Evolutionary conservation across 129 eudicot species (phyloP).

Genomic region (Escallonia herrerae): DNA sequence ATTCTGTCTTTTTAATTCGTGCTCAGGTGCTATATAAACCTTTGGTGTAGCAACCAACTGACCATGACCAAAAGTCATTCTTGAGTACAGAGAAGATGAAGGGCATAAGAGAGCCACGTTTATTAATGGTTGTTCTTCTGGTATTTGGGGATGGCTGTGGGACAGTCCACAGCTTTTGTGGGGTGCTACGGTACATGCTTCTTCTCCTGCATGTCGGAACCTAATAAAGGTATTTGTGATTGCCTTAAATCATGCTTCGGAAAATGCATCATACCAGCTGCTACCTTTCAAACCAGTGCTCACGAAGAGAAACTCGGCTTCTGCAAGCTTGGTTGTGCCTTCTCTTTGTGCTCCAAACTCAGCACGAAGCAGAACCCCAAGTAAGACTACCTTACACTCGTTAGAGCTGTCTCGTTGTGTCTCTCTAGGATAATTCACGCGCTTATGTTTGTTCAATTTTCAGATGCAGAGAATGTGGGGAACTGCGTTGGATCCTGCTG

Average conservation of each 20-base stretch:
- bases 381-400: slow-evolving; percentile 18
- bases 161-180: slow-evolving; percentile 41
- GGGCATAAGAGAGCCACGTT: neutral
- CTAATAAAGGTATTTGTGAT: slow-evolving; percentile 53
- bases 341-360: slow-evolving; percentile 51
- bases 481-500: slow-evolving; percentile 86
- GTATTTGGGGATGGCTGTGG: slow-evolving; percentile 28
- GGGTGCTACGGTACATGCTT: slow-evolving; percentile 81
- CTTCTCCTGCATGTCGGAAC: slow-evolving; percentile 60
- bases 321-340: slow-evolving; percentile 84
- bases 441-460: neutral
- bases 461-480: slow-evolving; percentile 64
- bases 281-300: slow-evolving; percentile 14
- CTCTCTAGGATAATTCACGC: neutral
- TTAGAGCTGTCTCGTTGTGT: neutral
- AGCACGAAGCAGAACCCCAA: slow-evolving; percentile 60
- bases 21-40: no score
- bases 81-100: neutral
- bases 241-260: slow-evolving; percentile 67
- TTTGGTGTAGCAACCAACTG: no score
- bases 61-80: neutral
- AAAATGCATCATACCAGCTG: slow-evolving; percentile 41
- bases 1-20: no score
- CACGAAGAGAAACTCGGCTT: slow-evolving; percentile 26
- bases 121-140: slow-evolving; percentile 9